Evolutionary conservation across 495 filamentous ascomycete species (phyloP), one percentile per base, ranked within the genome.

Genomic region (Penicillium crystallinum): DNA sequence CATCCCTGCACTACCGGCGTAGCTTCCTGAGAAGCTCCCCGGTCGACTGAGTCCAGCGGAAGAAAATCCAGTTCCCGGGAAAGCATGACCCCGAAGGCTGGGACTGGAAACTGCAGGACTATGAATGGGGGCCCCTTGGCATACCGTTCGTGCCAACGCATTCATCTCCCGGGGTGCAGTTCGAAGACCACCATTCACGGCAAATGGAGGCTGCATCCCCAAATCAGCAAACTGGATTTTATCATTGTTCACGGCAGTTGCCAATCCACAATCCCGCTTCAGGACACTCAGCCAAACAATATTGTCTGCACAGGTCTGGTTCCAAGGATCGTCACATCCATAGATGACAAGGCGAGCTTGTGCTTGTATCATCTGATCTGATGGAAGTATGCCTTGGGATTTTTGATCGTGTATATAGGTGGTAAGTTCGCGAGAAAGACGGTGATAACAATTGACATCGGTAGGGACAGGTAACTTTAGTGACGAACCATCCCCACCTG

Each of bases 281-380:
- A 89, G 79, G 33, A 84, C 71, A 51, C 79, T 77, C 7, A 89
- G 70, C 81, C 84, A 86, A 1, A 76, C 63, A 3, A 71, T 68
- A 50, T 89, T 84, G 55, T 89, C 86, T 6, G 85, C 81, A 18
- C 79, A 82, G 0, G 85, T 88, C 63, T 87, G 85, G 49, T 88
- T 87, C 83, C 84, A 89, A 17, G 75, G 74, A 54, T 88, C 86
- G 49, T 85, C 81, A 39, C 64, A 74, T 15, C 79, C 80, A 63
- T 85, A 88, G 52, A 88, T 79, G 50, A 85, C 79, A 23, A 78
- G 69, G 45, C 86, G 81, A 7, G 76, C 84, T 61, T 86, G 73
- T 15, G 69, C 72, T 65, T 88, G 85, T 30, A 89, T 58, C 56
- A 84, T 80, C 15, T 69, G 68, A 58, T 89, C 84, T 25, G 75